phyloP scores from a whole-genome alignment of 768 basidiomycete genomes.

The Agaricus bisporus region DNA sequence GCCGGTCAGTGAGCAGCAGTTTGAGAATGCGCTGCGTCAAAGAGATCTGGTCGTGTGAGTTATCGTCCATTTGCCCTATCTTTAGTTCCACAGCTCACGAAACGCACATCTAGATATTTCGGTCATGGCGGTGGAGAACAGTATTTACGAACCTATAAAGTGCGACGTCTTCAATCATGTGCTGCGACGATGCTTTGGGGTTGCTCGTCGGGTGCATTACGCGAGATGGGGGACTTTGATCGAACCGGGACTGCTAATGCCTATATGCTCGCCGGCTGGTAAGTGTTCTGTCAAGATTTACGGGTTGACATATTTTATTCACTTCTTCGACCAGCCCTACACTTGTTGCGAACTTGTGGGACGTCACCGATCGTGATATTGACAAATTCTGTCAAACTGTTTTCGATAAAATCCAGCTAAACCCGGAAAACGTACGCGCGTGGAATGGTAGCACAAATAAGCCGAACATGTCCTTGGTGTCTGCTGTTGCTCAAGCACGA shows the following conservation, averaged over 20 bases:
- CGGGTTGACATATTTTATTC: background rate
- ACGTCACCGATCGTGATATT: conserved; percentile 96
- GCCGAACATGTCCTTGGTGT: conserved; percentile 41
- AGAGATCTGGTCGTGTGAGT: conserved; percentile 90
- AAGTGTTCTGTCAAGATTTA: conserved; percentile 25
- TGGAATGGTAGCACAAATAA: background rate
- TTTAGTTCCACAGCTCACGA: background rate
- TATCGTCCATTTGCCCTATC: too few species aligned
- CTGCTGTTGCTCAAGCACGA: conserved; percentile 76
- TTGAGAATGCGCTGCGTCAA: conserved; percentile 61
- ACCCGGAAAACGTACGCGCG: conserved; percentile 13
- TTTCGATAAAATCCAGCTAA: conserved; percentile 63
- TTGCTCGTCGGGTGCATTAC: conserved; percentile 87
- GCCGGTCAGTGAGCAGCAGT: conserved; percentile 78
- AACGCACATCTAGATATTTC: conserved; percentile 63
- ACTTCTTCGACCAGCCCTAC: conserved; percentile 56
- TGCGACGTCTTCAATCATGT: conserved; percentile 77
- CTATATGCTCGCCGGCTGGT: conserved; percentile 98
- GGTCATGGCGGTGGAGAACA: conserved; percentile 97
- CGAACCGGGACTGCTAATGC: conserved; percentile 86
- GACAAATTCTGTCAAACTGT: conserved; percentile 87
- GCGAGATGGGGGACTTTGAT: conserved; percentile 94
- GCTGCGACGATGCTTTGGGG: conserved; percentile 98
- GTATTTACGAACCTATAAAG: conserved; percentile 82
- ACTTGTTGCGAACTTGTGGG: conserved; percentile 94